Conservation (phyloP, 1,284 basidiomycete genomes). For the Moniliophthora roreri region DNA sequence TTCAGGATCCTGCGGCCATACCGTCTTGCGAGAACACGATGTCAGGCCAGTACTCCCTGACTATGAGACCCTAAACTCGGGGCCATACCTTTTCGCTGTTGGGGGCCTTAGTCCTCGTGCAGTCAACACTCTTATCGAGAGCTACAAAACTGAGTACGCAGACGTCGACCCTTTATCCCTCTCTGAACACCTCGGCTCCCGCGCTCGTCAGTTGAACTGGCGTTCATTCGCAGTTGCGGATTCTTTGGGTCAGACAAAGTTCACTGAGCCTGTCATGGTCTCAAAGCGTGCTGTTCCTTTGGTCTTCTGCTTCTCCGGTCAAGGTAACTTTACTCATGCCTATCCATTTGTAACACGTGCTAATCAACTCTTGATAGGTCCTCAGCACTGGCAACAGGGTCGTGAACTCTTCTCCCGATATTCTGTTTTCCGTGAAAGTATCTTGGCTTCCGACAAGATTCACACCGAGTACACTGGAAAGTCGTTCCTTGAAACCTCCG, state of each 20-base stretch:
- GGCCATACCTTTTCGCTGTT: slow-evolving; percentile 1
- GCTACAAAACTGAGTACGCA: slow-evolving; percentile 1
- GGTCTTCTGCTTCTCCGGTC: slow-evolving; percentile 3
- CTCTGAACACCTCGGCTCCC: slow-evolving; percentile 1
- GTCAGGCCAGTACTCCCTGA: neutral
- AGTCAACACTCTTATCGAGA: slow-evolving; percentile 1
- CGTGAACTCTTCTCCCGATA: neutral
- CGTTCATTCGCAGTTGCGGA: slow-evolving; percentile 3
- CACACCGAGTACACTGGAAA: slow-evolving; percentile 1
- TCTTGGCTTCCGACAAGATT: neutral
- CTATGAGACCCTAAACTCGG: neutral
- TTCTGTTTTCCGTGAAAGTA: slow-evolving; percentile 1
- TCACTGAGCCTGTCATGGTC: slow-evolving; percentile 2
- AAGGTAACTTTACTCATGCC: slow-evolving; percentile 1
- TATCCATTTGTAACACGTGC: too few relatives aligned
- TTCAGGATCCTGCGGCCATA: slow-evolving; percentile 15
- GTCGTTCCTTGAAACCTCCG: neutral
- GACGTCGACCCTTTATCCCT: neutral
- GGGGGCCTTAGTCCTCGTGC: slow-evolving; percentile 1
- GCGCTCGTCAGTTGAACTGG: slow-evolving; percentile 1
- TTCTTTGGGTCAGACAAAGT: neutral
- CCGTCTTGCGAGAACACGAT: slow-evolving; percentile 5
- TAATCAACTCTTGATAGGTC: neutral
- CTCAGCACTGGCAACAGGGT: slow-evolving; percentile 4
- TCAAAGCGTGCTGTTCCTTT: slow-evolving; percentile 1